phyloP scores from a whole-genome alignment of 1,139 yeast species.

The Tardiomyces digboiensis region DNA sequence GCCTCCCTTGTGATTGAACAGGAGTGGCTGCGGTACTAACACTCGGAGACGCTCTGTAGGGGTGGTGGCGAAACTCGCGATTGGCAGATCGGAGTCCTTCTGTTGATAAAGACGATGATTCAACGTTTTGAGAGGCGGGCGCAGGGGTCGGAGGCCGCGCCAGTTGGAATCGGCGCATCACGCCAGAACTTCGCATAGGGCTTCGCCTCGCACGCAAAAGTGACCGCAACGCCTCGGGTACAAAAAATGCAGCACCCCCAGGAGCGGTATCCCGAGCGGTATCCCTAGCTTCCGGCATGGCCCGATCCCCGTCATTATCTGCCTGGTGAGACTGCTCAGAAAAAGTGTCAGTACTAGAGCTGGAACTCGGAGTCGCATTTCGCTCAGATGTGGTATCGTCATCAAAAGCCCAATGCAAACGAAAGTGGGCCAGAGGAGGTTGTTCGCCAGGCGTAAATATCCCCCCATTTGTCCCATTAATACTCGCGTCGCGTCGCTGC shows the following conservation, averaged over 20 bases:
- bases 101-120: not conserved
- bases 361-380: not conserved
- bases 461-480: too few species aligned
- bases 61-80: not conserved
- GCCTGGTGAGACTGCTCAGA: too few species aligned
- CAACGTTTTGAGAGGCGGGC: too few species aligned
- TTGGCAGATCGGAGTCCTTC: not conserved
- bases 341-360: too few species aligned
- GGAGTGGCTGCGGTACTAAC: not conserved
- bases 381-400: not conserved
- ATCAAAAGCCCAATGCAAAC: not conserved
- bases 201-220: not conserved
- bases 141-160: not conserved
- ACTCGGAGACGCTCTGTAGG: not conserved
- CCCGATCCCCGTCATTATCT: not conserved
- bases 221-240: not conserved
- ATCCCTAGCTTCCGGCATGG: not conserved
- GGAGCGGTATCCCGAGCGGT: not conserved
- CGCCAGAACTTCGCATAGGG: not conserved
- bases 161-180: not conserved
- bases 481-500: not conserved
- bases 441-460: too few species aligned
- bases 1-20: not conserved
- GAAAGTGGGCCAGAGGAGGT: not conserved
- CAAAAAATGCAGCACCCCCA: not conserved